phyloP scores from a whole-genome alignment of 164 flowering plant species.

The Annona cherimola region DNA sequence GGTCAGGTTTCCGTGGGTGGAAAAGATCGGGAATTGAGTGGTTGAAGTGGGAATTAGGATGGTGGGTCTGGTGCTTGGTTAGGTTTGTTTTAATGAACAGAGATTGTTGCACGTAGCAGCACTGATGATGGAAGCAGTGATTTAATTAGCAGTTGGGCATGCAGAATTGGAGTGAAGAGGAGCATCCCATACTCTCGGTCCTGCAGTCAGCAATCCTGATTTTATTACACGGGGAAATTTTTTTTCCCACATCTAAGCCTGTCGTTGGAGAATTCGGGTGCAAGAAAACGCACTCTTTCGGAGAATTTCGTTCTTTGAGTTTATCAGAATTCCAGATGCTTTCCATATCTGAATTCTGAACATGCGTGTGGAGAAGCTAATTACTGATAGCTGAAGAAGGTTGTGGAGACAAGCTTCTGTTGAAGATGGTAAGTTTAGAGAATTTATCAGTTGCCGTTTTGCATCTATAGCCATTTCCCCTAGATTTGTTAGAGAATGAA shows the following conservation, averaged over 20 bases:
- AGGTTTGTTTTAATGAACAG: no score
- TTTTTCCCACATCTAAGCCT: no score
- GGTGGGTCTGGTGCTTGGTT: not conserved
- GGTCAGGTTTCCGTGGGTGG: not conserved
- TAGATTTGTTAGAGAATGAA: slow-evolving; percentile 4
- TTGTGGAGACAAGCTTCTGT: slow-evolving; percentile 4
- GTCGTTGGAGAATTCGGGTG: not conserved
- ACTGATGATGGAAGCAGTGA: no score
- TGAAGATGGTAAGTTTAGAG: slow-evolving; percentile 1
- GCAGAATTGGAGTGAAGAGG: no score
- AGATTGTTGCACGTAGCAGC: no score
- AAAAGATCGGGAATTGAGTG: not conserved
- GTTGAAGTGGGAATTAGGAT: not conserved
- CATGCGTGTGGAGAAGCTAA: slow-evolving; percentile 13
- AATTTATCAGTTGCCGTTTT: not conserved
- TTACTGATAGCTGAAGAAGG: not conserved
- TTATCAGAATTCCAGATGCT: not conserved
- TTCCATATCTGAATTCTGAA: not conserved
- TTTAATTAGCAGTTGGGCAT: no score
- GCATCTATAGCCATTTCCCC: not conserved
- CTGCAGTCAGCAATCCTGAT: no score
- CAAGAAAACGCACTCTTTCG: not conserved
- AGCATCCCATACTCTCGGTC: no score
- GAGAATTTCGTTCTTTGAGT: not conserved
- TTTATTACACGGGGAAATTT: no score